phyloP scores from a whole-genome alignment of 2,329 filamentous ascomycete genomes.

The Sporothrix mexicana region DNA sequence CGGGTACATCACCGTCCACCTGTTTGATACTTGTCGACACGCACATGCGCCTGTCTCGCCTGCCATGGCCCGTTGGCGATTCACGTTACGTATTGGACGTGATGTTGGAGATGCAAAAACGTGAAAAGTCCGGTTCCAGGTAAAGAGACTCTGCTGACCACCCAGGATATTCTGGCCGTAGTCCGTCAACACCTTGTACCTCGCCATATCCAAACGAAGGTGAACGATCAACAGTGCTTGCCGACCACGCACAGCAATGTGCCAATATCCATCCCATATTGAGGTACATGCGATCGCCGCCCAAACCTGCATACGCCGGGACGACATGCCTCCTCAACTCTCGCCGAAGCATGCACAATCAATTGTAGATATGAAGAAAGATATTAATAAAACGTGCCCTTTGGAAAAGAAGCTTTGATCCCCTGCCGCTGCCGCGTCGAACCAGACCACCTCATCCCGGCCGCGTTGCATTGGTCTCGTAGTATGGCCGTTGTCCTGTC shows the following conservation, averaged over 20 bases:
- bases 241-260: neutral
- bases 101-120: neutral
- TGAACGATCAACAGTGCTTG: neutral
- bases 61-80: neutral
- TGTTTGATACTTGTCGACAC: neutral
- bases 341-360: too few species aligned
- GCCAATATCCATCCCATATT: slow-evolving; percentile 9
- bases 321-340: neutral
- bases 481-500: neutral
- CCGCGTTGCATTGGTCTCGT: slow-evolving; percentile 14
- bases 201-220: neutral
- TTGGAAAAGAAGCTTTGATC: slow-evolving; percentile 4
- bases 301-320: slow-evolving; percentile 13
- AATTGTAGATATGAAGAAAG: too few species aligned
- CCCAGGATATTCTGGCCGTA: neutral
- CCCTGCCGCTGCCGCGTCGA: neutral
- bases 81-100: neutral
- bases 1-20: neutral
- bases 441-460: slow-evolving; percentile 15
- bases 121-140: neutral
- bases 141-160: neutral
- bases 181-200: neutral
- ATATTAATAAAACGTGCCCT: too few species aligned
- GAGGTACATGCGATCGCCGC: slow-evolving; percentile 22
- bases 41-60: neutral